Base-by-base conservation (phyloP, 2,329 filamentous ascomycete species). In the Metarhizium humberi region DNA sequence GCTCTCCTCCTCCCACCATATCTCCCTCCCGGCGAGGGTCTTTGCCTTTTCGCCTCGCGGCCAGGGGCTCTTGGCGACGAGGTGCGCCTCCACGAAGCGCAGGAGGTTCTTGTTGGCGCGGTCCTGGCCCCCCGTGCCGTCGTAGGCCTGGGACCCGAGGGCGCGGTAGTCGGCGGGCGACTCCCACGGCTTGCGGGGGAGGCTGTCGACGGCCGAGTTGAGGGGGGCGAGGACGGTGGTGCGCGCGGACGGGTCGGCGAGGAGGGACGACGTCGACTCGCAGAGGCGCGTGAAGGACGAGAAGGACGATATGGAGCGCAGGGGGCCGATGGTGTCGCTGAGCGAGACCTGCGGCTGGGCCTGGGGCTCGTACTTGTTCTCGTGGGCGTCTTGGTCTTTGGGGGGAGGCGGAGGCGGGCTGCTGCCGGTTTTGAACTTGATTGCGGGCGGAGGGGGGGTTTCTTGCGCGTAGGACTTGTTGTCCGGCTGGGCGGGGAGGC, bases 151-250 rank as follows among this genome's bases (percentile, higher is more conserved):
- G 2, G 79, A 76, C 0, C 90, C 90, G 3, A 87, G 73, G 1
- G 70, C 70, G 3, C 77, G 73, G 67, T 94, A 92, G 61, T 96
- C 91, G 53, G 78, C 71, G 0, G 87, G 82, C 59, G 92, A 76
- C 63, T 88, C 89, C 90, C 90, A 95, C 0, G 92, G 92, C 69
- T 96, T 97, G 53, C 87, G 79, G 1, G 91, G 88, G 29, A 97
- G 75, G 1, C 72, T 75, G 60, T 88, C 87, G 65, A 99, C 83
- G 3, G 86, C 90, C 18, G 81, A 84, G 75, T 99, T 97, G 54
- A 88, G 75, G 0, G 94, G 94, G 5, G 92, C 92, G 3, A 97
- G 82, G 29, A 97, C 84, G 2, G 91, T 96, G 16, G 88, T 88
- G 67, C 92, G 92, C 56, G 79, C 71, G 1, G 73, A 66, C 0